These are phyloP conservation scores for Metschnikowia gelsemii DNA, from an alignment of 805 yeast genomes.

Conservation along the genomic window DNA sequence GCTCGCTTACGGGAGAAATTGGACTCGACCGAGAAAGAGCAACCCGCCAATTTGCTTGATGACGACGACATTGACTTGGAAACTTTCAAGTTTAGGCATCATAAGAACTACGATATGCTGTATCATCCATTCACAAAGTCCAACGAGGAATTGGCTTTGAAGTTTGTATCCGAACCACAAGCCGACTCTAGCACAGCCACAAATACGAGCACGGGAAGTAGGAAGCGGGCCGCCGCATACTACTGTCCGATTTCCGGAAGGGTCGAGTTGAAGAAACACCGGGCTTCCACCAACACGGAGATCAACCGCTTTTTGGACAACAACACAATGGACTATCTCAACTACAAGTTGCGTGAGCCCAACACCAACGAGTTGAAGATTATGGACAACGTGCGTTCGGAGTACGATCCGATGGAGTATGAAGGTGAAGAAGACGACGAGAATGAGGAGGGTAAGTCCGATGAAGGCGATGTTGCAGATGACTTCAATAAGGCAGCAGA, in stretches of 20 bases:
- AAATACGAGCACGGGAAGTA: no score
- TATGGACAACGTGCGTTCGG: conserved; percentile 67
- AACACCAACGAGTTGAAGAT: conserved; percentile 64
- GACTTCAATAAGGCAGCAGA: conserved; percentile 20
- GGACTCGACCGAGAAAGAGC: conserved; percentile 44
- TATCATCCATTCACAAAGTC: conserved; percentile 45
- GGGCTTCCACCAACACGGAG: conserved; percentile 60
- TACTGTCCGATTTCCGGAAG: conserved; percentile 79
- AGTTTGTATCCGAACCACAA: conserved; percentile 44
- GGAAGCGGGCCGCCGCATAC: conserved; percentile 55
- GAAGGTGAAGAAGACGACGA: conserved; percentile 59
- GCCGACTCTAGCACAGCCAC: conserved; percentile 2
- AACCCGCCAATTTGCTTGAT: conserved; percentile 38
- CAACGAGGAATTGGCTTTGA: conserved; percentile 66
- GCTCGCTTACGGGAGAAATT: conserved; percentile 27
- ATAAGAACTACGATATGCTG: conserved; percentile 79
- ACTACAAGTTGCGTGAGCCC: conserved; percentile 67
- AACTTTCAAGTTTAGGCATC: conserved; percentile 57
- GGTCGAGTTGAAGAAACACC: conserved; percentile 79
- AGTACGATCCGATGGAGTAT: conserved; percentile 77
- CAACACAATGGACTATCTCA: conserved; percentile 59
- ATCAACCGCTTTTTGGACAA: conserved; percentile 55
- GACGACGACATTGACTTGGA: conserved; percentile 44
- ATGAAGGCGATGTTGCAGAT: conserved; percentile 26
- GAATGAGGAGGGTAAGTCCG: conserved; percentile 27